Conservation (phyloP, 2,329 filamentous ascomycete species). For the Trichoderma asperellum region DNA sequence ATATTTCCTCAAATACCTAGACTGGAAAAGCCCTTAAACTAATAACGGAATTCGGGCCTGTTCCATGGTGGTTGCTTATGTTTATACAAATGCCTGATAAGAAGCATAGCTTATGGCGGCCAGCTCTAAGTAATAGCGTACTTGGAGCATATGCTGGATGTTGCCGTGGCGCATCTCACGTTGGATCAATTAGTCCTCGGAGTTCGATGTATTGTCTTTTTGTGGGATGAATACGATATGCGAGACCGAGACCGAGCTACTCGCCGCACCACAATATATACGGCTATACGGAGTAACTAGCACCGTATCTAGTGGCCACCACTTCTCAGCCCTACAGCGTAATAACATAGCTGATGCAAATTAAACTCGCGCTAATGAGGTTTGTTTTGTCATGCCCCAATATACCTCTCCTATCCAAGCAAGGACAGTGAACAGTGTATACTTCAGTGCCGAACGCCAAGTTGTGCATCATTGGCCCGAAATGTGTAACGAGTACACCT, state of each 20-base stretch:
- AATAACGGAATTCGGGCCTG: not conserved
- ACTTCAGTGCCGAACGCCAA: not conserved
- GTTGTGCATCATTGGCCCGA: not conserved
- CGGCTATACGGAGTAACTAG: not conserved
- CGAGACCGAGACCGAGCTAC: not conserved
- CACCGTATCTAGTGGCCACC: not conserved
- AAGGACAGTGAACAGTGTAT: no score
- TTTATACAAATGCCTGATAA: not conserved
- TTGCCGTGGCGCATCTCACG: conserved; percentile 7
- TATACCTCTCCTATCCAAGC: not conserved
- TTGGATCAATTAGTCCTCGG: not conserved
- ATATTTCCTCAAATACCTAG: not conserved
- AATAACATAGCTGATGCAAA: not conserved
- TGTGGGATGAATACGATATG: not conserved
- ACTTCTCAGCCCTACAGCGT: not conserved
- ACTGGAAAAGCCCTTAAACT: not conserved
- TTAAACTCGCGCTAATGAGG: not conserved
- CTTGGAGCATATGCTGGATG: not conserved
- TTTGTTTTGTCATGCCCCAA: conserved; percentile 1
- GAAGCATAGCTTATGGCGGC: not conserved
- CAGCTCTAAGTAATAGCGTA: not conserved
- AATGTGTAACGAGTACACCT: not conserved
- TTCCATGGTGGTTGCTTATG: not conserved
- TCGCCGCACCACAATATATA: not conserved
- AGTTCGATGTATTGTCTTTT: not conserved